Evolutionary conservation across 768 basidiomycete species (phyloP).

Genomic region (Peribolospora kevripleyi): DNA sequence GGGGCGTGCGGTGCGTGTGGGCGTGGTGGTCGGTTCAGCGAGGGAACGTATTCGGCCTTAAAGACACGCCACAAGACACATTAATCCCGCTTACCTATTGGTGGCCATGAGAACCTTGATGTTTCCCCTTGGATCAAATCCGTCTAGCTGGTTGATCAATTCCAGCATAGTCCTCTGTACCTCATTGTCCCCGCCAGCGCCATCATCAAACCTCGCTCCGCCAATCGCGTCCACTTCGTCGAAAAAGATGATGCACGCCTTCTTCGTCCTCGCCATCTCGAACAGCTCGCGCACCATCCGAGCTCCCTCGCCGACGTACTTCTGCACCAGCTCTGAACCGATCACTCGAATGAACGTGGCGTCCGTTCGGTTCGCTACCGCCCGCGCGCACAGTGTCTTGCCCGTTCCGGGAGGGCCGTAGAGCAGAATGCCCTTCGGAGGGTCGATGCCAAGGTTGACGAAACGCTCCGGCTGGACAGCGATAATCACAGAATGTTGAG

Average conservation of each 20-base stretch:
- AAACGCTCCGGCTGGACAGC: slow-evolving; percentile 75
- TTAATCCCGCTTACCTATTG: slow-evolving; percentile 39
- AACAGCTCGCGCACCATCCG: slow-evolving; percentile 96
- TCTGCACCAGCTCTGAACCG: slow-evolving; percentile 97
- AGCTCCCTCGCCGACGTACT: slow-evolving; percentile 97
- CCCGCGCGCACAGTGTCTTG: slow-evolving; percentile 92
- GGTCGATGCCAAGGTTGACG: slow-evolving; percentile 92
- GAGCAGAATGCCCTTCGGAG: slow-evolving; percentile 87
- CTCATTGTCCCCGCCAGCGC: slow-evolving; percentile 95
- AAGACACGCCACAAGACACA: not conserved
- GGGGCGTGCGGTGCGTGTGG: not conserved
- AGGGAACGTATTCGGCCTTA: not conserved
- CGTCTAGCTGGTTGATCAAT: slow-evolving; percentile 92
- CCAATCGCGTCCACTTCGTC: slow-evolving; percentile 97
- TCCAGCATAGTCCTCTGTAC: slow-evolving; percentile 99
- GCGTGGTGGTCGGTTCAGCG: not conserved
- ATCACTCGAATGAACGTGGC: slow-evolving; percentile 98
- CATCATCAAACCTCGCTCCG: slow-evolving; percentile 92
- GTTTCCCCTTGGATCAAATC: slow-evolving; percentile 96
- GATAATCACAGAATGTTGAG: not conserved
- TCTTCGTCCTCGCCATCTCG: slow-evolving; percentile 96
- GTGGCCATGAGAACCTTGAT: slow-evolving; percentile 99
- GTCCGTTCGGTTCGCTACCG: slow-evolving; percentile 93
- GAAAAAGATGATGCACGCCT: slow-evolving; percentile 98
- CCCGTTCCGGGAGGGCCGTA: slow-evolving; percentile 93